Percentiles rank a stretch among this genome's conserved stretches.
Evolutionary conservation across 208 protist genomes (phyloP).

Genomic region (Wallacemonas rigidus): DNA sequence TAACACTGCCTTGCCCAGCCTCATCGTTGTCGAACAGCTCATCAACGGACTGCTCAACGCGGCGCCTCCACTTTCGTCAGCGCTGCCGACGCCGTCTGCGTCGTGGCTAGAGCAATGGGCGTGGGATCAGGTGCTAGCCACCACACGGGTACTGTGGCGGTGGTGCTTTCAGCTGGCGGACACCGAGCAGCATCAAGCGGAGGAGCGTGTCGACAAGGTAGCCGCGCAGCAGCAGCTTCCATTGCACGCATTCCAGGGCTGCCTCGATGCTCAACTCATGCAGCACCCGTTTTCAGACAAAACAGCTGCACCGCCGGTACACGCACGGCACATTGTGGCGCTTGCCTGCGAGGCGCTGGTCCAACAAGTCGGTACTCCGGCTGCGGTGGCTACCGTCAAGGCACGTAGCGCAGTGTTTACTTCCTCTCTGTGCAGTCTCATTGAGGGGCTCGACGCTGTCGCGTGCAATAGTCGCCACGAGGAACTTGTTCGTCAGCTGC

Average conservation of each 20-base stretch:
- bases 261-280: neutral
- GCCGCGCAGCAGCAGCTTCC: no score
- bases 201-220: no score
- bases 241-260: neutral
- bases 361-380: neutral
- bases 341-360: neutral
- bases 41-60: neutral
- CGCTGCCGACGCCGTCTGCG: neutral
- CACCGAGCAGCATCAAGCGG: neutral
- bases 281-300: neutral
- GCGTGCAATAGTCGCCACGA: neutral
- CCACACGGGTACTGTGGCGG: constrained; percentile 1
- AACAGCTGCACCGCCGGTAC: neutral
- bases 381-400: neutral
- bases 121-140: neutral
- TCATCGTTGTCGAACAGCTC: neutral
- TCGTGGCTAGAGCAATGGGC: neutral
- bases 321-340: constrained; percentile 1
- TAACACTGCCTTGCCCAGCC: no score
- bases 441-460: neutral
- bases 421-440: neutral
- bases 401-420: neutral
- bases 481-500: constrained; percentile 3
- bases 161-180: constrained; percentile 8
- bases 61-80: neutral